These are phyloP conservation scores for Coemansia sp. DNA, from an alignment of 192 early-diverging fungal genomes.

Conservation along the genomic window DNA sequence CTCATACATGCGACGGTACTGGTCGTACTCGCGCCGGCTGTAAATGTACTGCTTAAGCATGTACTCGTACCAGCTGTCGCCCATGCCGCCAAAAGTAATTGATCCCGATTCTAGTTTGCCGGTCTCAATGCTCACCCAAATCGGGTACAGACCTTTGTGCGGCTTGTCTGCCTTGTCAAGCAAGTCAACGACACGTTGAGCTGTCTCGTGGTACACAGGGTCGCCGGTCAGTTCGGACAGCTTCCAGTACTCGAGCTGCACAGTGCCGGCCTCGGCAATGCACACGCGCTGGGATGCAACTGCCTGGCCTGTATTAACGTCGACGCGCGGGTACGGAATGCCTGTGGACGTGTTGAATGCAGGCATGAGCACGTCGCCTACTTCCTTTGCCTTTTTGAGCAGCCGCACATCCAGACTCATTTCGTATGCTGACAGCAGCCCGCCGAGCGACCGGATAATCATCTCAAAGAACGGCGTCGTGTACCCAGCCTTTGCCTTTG, in stretches of 20 bases:
- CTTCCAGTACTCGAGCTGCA: conserved; percentile 83
- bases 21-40: conserved; percentile 32
- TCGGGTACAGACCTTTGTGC: conserved; percentile 61
- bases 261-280: conserved; percentile 71
- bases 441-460: conserved; percentile 77
- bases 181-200: conserved; percentile 59
- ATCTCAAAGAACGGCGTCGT: conserved; percentile 81
- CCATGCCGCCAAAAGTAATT: conserved; percentile 53
- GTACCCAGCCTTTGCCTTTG: conserved; percentile 33
- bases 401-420: conserved; percentile 68
- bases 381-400: conserved; percentile 68
- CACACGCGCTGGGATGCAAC: conserved; percentile 22
- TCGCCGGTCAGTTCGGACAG: conserved; percentile 77
- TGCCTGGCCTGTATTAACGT: conserved; percentile 49
- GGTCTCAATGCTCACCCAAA: conserved; percentile 52
- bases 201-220: conserved; percentile 60
- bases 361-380: conserved; percentile 67
- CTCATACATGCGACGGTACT: conserved; percentile 54
- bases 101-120: conserved; percentile 34
- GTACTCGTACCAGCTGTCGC: conserved; percentile 59
- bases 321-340: conserved; percentile 67
- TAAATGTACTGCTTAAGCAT: conserved; percentile 56
- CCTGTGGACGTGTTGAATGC: conserved; percentile 76
- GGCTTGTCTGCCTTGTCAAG: conserved; percentile 49
- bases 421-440: conserved; percentile 82